Evolutionary conservation across 176 grass and related monocot genomes (phyloP), one percentile per base, ranked within the genome.

Genomic region (Tillandsia fasciculata): DNA sequence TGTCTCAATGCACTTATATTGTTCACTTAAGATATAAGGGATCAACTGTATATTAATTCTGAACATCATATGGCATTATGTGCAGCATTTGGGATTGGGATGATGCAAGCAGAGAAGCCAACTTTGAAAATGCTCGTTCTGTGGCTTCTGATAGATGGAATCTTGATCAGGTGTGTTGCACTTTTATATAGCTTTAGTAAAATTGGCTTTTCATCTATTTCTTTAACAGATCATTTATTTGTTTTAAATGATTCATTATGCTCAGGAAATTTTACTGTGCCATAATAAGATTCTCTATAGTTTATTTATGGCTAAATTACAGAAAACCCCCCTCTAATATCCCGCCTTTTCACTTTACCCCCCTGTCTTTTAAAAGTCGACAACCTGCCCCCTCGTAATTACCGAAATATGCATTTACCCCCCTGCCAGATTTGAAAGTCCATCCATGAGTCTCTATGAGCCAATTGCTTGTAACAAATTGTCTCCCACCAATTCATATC

Each of bases 21-120:
- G 53, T 57, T 57, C 14, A 57, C 9, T 52, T n/a, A n/a, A n/a
- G n/a, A n/a, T n/a, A n/a, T 54, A 54, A 54, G 2, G 33, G 3
- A 42, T 42, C 33, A 42, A 42, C 33, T 42, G 56, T 23, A 18
- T 22, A 20, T 23, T 59, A 23, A 59, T 10, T 59, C 20, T 59
- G 56, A 18, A 22, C 56, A 42, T 42, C 33, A 42, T 20, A 63
- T 65, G 11, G 64, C 7, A n/a, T 87, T 76, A 2, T 28, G 59
- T 74, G 24, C 83, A 97, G 89, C 11, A 77, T 86, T 48, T 97
- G 93, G 93, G 77, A 97, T 57, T 97, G 86, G 93, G 85, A 81
- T 75, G 79, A 90, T 1, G 82, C 75, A 26, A 72, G 51, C 72
- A 91, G 89, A 83, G 84, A 87, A 64, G 48, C 80, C 65, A 87